Percentiles rank a stretch among this genome's conserved stretches.
These are phyloP conservation scores for Torulaspora globosa DNA, from an alignment of 1,139 yeast species.

Conservation along the genomic window DNA sequence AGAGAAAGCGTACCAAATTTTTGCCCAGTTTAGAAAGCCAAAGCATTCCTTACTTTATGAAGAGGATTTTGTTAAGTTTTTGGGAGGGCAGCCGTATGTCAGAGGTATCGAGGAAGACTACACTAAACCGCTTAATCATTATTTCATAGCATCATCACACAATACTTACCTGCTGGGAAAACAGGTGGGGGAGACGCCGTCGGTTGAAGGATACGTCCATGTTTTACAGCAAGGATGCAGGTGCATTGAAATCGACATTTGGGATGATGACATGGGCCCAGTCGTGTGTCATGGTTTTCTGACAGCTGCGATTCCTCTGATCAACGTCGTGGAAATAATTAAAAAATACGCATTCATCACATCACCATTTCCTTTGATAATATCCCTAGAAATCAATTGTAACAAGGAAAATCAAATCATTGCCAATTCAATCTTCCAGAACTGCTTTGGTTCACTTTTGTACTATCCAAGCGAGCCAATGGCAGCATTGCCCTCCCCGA, in stretches of 20 bases:
- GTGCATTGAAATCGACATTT: slow-evolving; percentile 87
- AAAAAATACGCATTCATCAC: slow-evolving; percentile 81
- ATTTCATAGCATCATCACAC: slow-evolving; percentile 88
- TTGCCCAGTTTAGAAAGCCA: slow-evolving; percentile 43
- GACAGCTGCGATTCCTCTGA: slow-evolving; percentile 66
- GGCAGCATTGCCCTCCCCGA: slow-evolving; percentile 63
- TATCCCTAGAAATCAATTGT: slow-evolving; percentile 88
- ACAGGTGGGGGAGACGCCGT: slow-evolving; percentile 87
- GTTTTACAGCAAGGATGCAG: slow-evolving; percentile 89
- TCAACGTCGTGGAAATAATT: slow-evolving; percentile 66
- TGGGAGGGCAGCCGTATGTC: slow-evolving; percentile 45
- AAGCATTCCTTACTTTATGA: slow-evolving; percentile 26
- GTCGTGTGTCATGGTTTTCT: slow-evolving; percentile 89
- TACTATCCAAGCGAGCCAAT: slow-evolving; percentile 26
- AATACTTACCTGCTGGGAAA: slow-evolving; percentile 87
- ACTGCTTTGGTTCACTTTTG: slow-evolving; percentile 57
- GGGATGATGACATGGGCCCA: slow-evolving; percentile 86
- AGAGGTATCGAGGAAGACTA: slow-evolving; percentile 43
- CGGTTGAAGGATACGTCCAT: slow-evolving; percentile 86
- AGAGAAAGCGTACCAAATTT: slow-evolving; percentile 40
- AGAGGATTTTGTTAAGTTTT: slow-evolving; percentile 35
- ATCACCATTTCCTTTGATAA: slow-evolving; percentile 76
- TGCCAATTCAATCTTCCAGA: slow-evolving; percentile 50
- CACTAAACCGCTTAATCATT: slow-evolving; percentile 72
- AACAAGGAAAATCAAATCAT: slow-evolving; percentile 56